These are phyloP conservation scores for Calcarisporium arbuscula DNA, from an alignment of 2,329 filamentous ascomycete genomes.

Conservation along the genomic window DNA sequence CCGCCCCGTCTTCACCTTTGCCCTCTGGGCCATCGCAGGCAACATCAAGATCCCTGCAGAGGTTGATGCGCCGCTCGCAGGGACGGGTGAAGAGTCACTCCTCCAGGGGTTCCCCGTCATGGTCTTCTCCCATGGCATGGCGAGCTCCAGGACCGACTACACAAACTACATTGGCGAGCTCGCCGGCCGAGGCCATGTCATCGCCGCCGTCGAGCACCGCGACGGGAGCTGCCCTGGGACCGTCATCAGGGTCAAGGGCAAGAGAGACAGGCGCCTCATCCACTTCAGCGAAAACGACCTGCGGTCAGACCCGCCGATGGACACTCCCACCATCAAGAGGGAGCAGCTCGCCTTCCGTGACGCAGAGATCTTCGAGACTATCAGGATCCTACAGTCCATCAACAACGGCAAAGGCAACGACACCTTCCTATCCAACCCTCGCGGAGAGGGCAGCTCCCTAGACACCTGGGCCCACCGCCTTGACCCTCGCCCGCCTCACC, in stretches of 20 bases:
- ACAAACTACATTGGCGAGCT: slow-evolving; percentile 44
- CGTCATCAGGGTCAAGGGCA: slow-evolving; percentile 25
- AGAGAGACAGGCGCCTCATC: slow-evolving; percentile 22
- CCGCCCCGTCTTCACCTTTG: slow-evolving; percentile 35
- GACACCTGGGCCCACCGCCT: slow-evolving; percentile 46
- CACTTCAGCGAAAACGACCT: slow-evolving; percentile 30
- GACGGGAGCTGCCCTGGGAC: slow-evolving; percentile 45
- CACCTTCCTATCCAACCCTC: slow-evolving; percentile 35
- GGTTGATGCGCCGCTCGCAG: slow-evolving; percentile 36
- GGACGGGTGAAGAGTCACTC: slow-evolving; percentile 9
- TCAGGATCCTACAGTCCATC: slow-evolving; percentile 33
- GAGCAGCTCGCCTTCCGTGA: slow-evolving; percentile 45
- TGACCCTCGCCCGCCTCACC: slow-evolving; percentile 44
- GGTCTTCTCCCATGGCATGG: slow-evolving; percentile 47
- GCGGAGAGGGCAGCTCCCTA: slow-evolving; percentile 39
- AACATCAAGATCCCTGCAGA: slow-evolving; percentile 39
- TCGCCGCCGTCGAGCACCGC: slow-evolving; percentile 45
- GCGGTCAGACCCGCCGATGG: slow-evolving; percentile 22
- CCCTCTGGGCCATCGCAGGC: slow-evolving; percentile 35
- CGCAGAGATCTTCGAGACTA: slow-evolving; percentile 41
- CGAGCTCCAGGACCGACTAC: slow-evolving; percentile 44
- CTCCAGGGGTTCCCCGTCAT: slow-evolving; percentile 33
- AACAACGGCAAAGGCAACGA: slow-evolving; percentile 31
- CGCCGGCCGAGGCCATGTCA: slow-evolving; percentile 41
- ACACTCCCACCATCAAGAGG: slow-evolving; percentile 31